These are phyloP conservation scores for Clitopilus hobsonii DNA, from an alignment of 768 basidiomycete genomes.

Conservation along the genomic window DNA sequence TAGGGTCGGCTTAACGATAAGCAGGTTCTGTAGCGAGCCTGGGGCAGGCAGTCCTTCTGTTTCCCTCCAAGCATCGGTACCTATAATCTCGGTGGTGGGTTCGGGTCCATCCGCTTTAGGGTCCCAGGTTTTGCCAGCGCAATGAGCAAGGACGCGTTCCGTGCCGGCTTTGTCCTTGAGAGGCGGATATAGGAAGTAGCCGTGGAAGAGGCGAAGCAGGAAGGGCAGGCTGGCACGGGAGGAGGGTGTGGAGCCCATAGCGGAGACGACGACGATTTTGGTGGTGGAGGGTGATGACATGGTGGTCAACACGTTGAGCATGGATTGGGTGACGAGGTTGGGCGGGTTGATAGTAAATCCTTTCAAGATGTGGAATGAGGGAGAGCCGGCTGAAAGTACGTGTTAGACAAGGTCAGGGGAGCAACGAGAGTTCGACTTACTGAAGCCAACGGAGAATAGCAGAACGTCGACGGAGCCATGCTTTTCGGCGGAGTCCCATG, in stretches of 20 bases:
- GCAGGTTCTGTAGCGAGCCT: conserved; percentile 39
- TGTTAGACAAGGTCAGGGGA: conserved; percentile 1
- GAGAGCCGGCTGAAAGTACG: conserved; percentile 36
- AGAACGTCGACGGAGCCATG: conserved; percentile 44
- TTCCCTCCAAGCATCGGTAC: conserved; percentile 32
- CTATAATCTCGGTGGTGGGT: conserved; percentile 37
- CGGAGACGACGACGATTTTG: conserved; percentile 50
- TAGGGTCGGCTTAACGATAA: conserved; percentile 54
- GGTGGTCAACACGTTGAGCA: conserved; percentile 54
- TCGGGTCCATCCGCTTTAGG: conserved; percentile 27
- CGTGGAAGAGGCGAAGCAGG: conserved; percentile 44
- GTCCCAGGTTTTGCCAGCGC: conserved; percentile 49
- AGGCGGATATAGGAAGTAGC: conserved; percentile 34
- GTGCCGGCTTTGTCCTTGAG: conserved; percentile 60
- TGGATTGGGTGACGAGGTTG: conserved; percentile 53
- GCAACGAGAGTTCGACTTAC: conserved; percentile 25
- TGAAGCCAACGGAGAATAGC: conserved; percentile 49
- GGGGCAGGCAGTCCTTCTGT: conserved; percentile 33
- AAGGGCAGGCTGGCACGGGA: conserved; percentile 44
- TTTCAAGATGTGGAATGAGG: conserved; percentile 39
- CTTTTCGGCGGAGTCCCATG: conserved; percentile 36
- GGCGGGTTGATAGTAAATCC: conserved; percentile 45
- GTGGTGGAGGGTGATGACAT: conserved; percentile 38
- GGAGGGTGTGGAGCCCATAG: conserved; percentile 42
- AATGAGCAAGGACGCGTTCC: conserved; percentile 47